Evolutionary conservation across 2,329 filamentous ascomycete genomes (phyloP).

Genomic region (Epichloe elymi): DNA sequence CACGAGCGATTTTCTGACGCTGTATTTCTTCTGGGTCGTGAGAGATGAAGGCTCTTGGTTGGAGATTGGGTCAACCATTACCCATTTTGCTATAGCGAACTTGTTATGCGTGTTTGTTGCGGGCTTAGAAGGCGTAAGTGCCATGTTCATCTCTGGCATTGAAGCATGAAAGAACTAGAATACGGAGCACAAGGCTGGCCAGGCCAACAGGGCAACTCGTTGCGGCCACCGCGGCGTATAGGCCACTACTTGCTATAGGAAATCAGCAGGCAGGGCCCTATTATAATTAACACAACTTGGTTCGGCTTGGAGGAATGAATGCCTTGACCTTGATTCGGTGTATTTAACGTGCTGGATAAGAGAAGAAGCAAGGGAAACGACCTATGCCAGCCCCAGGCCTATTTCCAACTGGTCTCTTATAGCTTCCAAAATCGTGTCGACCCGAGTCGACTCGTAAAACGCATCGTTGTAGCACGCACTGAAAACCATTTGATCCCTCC

Average conservation of each 20-base stretch:
- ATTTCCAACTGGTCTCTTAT: background rate
- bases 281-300: too few species aligned
- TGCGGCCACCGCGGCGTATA: too few species aligned
- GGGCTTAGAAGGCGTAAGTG: constrained; percentile 75
- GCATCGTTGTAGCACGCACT: background rate
- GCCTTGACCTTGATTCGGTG: too few species aligned
- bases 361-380: too few species aligned
- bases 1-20: constrained; percentile 77
- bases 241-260: too few species aligned
- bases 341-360: too few species aligned
- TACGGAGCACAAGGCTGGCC: too few species aligned
- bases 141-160: constrained; percentile 68
- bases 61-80: constrained; percentile 94
- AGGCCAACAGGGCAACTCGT: too few species aligned
- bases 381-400: background rate
- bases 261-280: too few species aligned
- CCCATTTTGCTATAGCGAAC: constrained; percentile 88
- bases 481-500: background rate
- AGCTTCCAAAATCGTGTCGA: background rate
- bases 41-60: constrained; percentile 94
- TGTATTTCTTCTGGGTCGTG: constrained; percentile 97
- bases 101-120: constrained; percentile 83
- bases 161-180: constrained; percentile 27
- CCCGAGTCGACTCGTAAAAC: background rate
- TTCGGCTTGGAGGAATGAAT: too few species aligned